Evolutionary conservation across 2,329 filamentous ascomycete genomes (phyloP).

Genomic region (Aspergillus awamori): DNA sequence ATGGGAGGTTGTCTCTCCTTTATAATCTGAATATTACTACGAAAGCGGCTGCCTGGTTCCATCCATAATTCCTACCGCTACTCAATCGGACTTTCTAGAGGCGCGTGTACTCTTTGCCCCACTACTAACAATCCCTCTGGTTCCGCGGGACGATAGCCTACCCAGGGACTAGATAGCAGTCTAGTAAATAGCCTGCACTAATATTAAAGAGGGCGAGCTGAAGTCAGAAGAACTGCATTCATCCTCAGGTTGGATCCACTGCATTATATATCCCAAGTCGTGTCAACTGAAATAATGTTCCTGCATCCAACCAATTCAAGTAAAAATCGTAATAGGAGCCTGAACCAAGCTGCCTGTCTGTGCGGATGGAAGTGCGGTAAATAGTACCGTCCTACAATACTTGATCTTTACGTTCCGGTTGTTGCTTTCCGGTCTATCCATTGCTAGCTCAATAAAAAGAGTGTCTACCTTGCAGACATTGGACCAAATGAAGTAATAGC

Average conservation of each 20-base stretch:
- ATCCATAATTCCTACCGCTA: constrained; percentile 2
- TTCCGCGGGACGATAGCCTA: not conserved
- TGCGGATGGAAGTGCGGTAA: too few relatives aligned
- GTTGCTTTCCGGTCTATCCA: not conserved
- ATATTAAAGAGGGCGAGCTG: not conserved
- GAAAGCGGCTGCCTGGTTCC: constrained; percentile 4
- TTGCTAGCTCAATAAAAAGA: not conserved
- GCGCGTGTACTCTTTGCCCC: constrained; percentile 2
- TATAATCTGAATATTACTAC: not conserved
- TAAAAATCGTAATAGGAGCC: too few relatives aligned
- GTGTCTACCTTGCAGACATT: constrained; percentile 1
- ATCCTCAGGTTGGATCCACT: too few relatives aligned
- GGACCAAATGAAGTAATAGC: not conserved
- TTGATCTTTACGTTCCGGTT: not conserved
- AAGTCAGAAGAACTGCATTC: not conserved
- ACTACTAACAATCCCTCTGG: not conserved
- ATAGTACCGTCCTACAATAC: not conserved
- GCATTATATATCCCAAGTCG: too few relatives aligned
- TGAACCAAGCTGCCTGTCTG: too few relatives aligned
- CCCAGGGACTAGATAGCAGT: not conserved
- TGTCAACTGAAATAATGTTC: too few relatives aligned
- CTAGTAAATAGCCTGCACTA: not conserved
- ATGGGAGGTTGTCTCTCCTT: not conserved
- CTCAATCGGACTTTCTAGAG: constrained; percentile 4
- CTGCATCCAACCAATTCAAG: too few relatives aligned